phyloP scores from a whole-genome alignment of 352 stramenopile species.

The Pythium chondricola region DNA sequence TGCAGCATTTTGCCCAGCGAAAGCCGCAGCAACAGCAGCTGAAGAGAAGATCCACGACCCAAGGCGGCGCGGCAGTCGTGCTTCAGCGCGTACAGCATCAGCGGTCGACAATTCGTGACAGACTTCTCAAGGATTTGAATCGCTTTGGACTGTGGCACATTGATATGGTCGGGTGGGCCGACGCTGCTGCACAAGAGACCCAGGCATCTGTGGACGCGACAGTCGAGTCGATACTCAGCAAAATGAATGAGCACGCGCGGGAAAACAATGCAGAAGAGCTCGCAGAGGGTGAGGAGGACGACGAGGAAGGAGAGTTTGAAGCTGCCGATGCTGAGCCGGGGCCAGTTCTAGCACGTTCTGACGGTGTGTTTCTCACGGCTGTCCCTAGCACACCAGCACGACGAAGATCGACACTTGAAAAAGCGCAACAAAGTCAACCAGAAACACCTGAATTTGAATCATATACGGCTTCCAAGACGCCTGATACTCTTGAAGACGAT shows the following conservation, averaged over 20 bases:
- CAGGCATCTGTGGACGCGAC: slow-evolving; percentile 31
- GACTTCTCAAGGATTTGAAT: slow-evolving; percentile 52
- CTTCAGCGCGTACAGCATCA: slow-evolving; percentile 21
- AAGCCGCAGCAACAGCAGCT: slow-evolving; percentile 4
- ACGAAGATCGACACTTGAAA: too few relatives aligned
- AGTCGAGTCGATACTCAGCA: slow-evolving; percentile 51
- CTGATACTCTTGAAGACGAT: neutral
- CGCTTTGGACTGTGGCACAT: slow-evolving; percentile 54
- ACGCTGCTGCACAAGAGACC: slow-evolving; percentile 15
- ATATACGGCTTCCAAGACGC: too few relatives aligned
- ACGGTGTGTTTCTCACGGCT: slow-evolving; percentile 26
- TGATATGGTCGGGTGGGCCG: slow-evolving; percentile 6
- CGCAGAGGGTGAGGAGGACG: neutral
- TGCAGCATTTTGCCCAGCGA: slow-evolving; percentile 3
- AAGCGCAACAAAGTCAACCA: too few relatives aligned
- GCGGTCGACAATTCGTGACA: slow-evolving; percentile 29
- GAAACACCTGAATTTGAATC: too few relatives aligned
- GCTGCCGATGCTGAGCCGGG: too few relatives aligned
- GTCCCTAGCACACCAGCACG: too few relatives aligned
- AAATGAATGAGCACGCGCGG: slow-evolving; percentile 11
- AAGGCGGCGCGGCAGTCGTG: slow-evolving; percentile 25
- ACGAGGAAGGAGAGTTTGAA: neutral
- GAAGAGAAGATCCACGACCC: slow-evolving; percentile 15
- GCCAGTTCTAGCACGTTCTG: neutral
- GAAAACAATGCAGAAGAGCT: neutral